Conservation (phyloP, 2,329 filamentous ascomycete species). For the Venturia pyrina region DNA sequence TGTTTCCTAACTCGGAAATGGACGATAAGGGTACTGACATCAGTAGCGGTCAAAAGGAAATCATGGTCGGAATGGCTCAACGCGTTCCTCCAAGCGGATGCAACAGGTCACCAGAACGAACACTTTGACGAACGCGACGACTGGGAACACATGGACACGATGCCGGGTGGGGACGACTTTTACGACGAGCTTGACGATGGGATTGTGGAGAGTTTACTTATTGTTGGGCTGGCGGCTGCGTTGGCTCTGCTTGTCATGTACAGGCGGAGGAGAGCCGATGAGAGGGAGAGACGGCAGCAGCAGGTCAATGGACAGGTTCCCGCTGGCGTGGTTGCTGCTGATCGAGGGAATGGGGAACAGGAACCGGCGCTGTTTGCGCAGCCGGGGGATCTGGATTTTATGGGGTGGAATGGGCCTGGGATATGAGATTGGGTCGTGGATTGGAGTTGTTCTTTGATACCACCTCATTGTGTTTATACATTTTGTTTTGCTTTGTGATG, state of each 20-base stretch:
- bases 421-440: conserved; percentile 40
- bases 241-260: conserved; percentile 64
- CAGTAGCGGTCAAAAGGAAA: conserved; percentile 35
- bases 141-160: conserved; percentile 27
- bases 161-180: conserved; percentile 37
- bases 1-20: background rate
- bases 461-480: background rate
- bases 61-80: conserved; percentile 81
- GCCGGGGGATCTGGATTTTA: conserved; percentile 56
- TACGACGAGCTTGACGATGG: conserved; percentile 51
- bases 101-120: conserved; percentile 31
- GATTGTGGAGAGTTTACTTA: conserved; percentile 73
- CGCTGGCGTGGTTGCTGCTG: background rate
- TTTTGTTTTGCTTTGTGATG: too few relatives aligned
- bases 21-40: background rate
- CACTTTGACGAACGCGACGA: conserved; percentile 49
- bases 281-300: conserved; percentile 27
- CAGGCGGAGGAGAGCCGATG: conserved; percentile 37
- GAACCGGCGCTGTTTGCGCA: conserved; percentile 54
- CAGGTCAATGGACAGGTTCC: conserved; percentile 18
- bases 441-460: conserved; percentile 26
- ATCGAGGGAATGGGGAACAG: conserved; percentile 16
- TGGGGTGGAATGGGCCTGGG: conserved; percentile 44
- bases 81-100: conserved; percentile 62
- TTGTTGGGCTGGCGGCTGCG: conserved; percentile 65